Base-by-base conservation (phyloP, 1,139 yeast genomes). In the Spathaspora sp. region DNA sequence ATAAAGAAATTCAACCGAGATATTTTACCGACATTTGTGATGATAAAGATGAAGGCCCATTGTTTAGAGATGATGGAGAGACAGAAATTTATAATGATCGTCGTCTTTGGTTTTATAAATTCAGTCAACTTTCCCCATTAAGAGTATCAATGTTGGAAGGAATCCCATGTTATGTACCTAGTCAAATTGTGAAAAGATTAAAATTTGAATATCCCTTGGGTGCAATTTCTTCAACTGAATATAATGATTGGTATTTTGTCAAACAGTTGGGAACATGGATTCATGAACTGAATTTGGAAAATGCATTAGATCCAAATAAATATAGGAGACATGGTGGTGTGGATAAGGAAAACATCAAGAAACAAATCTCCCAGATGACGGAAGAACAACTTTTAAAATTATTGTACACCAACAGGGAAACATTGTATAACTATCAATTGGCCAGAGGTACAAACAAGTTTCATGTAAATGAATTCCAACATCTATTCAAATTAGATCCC, bases 121-220 rank as follows among this genome's bases (percentile, higher is more conserved):
- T 26, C 29, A 26, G 29, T 11, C 29, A 26, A 10, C n/a, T 26
- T 10, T 26, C 29, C 9, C 29, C 29, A 5, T 26, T 26, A 11
- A 26, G 29, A 8, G 4, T 26, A 26, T 10, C 29, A 26, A 26
- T 26, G 29, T 26, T 26, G 11, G 29, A 26, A 26, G 29, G 29
- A 10, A 26, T 26, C 4, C 29, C 29, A 6, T 26, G 29, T 11
- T 26, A 51, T 49, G 15, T 61, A 58, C 29, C 29, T 26, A 26
- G n/a, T 10, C 29, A 26, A 26, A 26, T 26, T 26, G 29, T 26
- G 4, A 26, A 26, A 26, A 4, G 29, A 5, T 10, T 26, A 11
- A 26, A 26, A 26, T 26, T 26, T 50, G 69, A 65, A 47, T 67
- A 66, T 43, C 57, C 60, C 2, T 39, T 46, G 7, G 71, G 70